These are phyloP conservation scores for Malbranchea cinnamomea DNA, from an alignment of 2,329 filamentous ascomycete genomes.

Conservation along the genomic window DNA sequence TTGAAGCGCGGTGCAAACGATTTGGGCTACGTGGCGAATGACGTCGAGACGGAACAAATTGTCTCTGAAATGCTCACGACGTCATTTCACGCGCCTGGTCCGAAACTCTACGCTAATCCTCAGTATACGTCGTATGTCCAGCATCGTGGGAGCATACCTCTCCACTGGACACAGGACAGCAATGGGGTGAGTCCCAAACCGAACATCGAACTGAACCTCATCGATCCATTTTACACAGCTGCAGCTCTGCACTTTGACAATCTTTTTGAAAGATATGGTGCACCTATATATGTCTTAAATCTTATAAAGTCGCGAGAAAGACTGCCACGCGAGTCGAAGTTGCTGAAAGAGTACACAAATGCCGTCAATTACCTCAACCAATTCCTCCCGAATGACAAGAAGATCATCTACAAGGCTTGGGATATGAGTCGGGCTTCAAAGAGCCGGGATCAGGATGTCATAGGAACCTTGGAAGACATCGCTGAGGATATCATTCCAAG, in stretches of 20 bases:
- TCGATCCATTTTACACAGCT: slow-evolving; percentile 89
- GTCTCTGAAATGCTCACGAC: slow-evolving; percentile 89
- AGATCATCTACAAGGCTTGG: slow-evolving; percentile 88
- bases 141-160: slow-evolving; percentile 86
- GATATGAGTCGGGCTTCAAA: slow-evolving; percentile 97
- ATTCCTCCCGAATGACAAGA: slow-evolving; percentile 67
- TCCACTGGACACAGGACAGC: slow-evolving; percentile 95
- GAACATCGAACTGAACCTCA: slow-evolving; percentile 85
- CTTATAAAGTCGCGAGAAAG: slow-evolving; percentile 80
- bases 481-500: slow-evolving; percentile 71
- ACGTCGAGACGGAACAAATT: slow-evolving; percentile 97
- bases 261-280: slow-evolving; percentile 82
- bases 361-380: slow-evolving; percentile 89
- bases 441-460: slow-evolving; percentile 82
- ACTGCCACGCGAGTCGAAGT: slow-evolving; percentile 78
- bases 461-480: slow-evolving; percentile 76
- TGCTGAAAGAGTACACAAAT: slow-evolving; percentile 73
- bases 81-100: slow-evolving; percentile 85
- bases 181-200: slow-evolving; percentile 92
- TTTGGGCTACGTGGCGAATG: slow-evolving; percentile 88
- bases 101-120: slow-evolving; percentile 70
- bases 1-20: slow-evolving; percentile 92
- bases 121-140: slow-evolving; percentile 94
- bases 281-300: slow-evolving; percentile 82
- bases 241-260: slow-evolving; percentile 92